Evolutionary conservation across 139 green algal species (phyloP), one percentile per base, ranked within the genome.

Genomic region (Chlorella sp.): DNA sequence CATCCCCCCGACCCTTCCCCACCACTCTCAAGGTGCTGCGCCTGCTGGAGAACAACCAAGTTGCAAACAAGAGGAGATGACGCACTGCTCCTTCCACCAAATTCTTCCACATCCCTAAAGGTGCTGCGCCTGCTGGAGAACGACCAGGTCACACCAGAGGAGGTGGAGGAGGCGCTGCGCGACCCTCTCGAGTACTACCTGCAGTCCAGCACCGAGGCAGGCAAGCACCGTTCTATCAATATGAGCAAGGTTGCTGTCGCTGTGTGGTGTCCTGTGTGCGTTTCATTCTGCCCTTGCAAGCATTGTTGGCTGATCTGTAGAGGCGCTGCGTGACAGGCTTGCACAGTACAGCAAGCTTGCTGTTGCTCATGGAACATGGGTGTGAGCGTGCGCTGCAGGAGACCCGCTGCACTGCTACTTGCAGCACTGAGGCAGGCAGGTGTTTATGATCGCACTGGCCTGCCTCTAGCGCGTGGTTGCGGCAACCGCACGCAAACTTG

Each of bases 141-240:
- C 46, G 87, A 90, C 56, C 82, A 89, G 76, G 86, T 90, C 51
- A 48, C 82, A 30, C 70, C 86, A 0, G 86, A 88, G 30, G 82
- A 88, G 60, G 82, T 90, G 82, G 76, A 88, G 58, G 32, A 30
- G 13, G 83, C 83, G 41, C 87, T 90, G 73, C 26, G 46, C 24
- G 87, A 90, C 40, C 73, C 70, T 17, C 20, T 90, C 34, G 87
- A 90, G 56, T 89, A 90, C 84, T 90, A 88, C 81, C 70, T 90
- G 58, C 58, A 83, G 4, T 38, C 28, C 40, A 73, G 56, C 40
- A 83, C 77, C 3, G 77, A 83, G 30, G 30, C 60, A 30, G 77
- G 77, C 56, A 32, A 32, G 77, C 26, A 36, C 26, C n/a, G n/a
- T n/a, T n/a, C n/a, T n/a, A n/a, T n/a, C n/a, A n/a, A n/a, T n/a